Evolutionary conservation across 2,329 filamentous ascomycete species (phyloP).

Genomic region (Endoconidiophora laricicola): DNA sequence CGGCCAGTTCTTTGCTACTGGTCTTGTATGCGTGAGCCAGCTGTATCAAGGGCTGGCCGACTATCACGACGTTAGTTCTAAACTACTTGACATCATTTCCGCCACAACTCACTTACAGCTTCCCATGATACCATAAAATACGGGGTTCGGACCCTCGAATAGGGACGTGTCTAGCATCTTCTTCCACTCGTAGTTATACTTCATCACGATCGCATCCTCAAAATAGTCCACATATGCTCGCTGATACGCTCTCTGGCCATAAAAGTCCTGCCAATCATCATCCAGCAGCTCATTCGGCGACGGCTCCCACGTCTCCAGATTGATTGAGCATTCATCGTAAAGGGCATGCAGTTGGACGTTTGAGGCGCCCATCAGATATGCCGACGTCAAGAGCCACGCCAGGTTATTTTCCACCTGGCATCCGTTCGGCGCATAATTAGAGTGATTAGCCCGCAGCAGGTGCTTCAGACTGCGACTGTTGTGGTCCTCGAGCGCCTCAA

Average conservation of each 20-base stretch:
- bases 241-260: constrained; percentile 69
- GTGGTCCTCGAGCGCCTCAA: constrained; percentile 63
- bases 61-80: constrained; percentile 25
- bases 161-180: constrained; percentile 59
- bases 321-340: constrained; percentile 59
- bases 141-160: constrained; percentile 53
- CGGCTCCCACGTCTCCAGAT: constrained; percentile 64
- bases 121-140: constrained; percentile 65
- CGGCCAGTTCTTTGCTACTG: constrained; percentile 66
- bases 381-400: constrained; percentile 65
- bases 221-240: constrained; percentile 89
- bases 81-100: neutral
- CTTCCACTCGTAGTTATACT: constrained; percentile 64
- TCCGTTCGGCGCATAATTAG: constrained; percentile 62
- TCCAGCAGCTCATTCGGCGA: constrained; percentile 71
- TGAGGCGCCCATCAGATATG: constrained; percentile 69
- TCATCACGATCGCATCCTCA: constrained; percentile 68
- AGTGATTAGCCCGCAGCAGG: constrained; percentile 78
- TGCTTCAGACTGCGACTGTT: constrained; percentile 74
- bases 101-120: constrained; percentile 42
- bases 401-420: constrained; percentile 59
- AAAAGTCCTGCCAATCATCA: constrained; percentile 71
- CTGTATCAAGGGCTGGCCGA: constrained; percentile 86
- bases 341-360: constrained; percentile 57
- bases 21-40: constrained; percentile 88